Evolutionary conservation across 2,329 filamentous ascomycete genomes (phyloP).

Genomic region (Ophiostoma ulmi): DNA sequence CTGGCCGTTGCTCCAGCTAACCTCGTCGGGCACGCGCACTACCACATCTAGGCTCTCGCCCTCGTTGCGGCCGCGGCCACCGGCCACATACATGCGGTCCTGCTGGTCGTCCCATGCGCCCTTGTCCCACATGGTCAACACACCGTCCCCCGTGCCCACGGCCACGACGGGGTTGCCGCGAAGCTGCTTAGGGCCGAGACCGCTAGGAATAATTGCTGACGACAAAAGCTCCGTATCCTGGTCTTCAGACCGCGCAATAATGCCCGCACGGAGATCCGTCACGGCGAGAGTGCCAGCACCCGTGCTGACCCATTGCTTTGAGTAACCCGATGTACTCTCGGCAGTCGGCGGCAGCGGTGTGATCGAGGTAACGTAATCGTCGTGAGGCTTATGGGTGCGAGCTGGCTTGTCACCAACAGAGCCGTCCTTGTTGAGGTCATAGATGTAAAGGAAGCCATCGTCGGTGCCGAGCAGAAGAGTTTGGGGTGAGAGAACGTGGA

Average conservation of each 20-base stretch:
- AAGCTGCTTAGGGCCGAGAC: conserved; percentile 62
- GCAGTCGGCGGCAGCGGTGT: conserved; percentile 74
- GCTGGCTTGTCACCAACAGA: conserved; percentile 55
- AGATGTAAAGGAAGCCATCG: conserved; percentile 80
- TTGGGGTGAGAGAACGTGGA: conserved; percentile 81
- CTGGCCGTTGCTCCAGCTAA: conserved; percentile 60
- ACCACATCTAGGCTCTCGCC: conserved; percentile 81
- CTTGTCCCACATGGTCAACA: conserved; percentile 89
- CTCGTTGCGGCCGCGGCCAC: conserved; percentile 43
- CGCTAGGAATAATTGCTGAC: conserved; percentile 65
- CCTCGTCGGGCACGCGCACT: conserved; percentile 62
- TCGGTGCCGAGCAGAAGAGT: conserved; percentile 86
- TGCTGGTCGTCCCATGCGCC: conserved; percentile 95
- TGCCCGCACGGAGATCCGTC: conserved; percentile 79
- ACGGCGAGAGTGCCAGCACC: conserved; percentile 87
- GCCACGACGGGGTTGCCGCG: conserved; percentile 69
- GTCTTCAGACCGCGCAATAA: conserved; percentile 84
- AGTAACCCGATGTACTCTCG: conserved; percentile 78
- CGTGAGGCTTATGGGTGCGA: conserved; percentile 79
- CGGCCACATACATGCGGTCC: conserved; percentile 74
- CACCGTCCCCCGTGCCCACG: conserved; percentile 68
- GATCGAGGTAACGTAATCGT: conserved; percentile 87
- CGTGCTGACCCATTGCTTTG: conserved; percentile 92
- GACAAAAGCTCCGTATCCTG: conserved; percentile 92
- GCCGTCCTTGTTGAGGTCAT: conserved; percentile 64